Percentiles rank a stretch among this genome's conserved stretches.
Conservation (phyloP, 345 rosid species). For the Clarkia xantiana region DNA sequence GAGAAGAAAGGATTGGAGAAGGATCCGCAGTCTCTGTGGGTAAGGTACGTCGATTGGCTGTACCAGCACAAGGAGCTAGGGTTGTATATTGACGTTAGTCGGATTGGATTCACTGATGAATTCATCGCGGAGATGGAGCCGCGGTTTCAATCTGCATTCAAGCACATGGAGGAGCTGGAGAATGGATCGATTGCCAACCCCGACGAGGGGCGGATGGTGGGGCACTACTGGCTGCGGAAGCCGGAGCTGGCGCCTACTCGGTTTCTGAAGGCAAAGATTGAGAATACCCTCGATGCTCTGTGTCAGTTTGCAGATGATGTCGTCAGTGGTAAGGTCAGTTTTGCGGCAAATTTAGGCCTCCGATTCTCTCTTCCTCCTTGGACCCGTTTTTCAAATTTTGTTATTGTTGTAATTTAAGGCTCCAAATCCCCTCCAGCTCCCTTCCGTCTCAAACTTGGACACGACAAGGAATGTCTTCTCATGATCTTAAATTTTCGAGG, state of each 20-base stretch:
- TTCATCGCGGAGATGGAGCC: conserved; percentile 71
- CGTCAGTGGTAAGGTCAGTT: conserved; percentile 73
- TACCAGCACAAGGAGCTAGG: conserved; percentile 92
- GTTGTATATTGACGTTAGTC: conserved; percentile 68
- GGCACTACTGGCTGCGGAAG: conserved; percentile 91
- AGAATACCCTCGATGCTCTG: conserved; percentile 50
- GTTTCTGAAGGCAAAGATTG: conserved; percentile 46
- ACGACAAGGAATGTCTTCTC: too few relatives aligned
- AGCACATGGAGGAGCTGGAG: conserved; percentile 73
- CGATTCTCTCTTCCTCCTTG: not conserved
- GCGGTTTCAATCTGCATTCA: conserved; percentile 50
- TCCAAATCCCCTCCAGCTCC: too few relatives aligned
- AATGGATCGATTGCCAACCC: conserved; percentile 94
- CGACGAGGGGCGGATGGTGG: conserved; percentile 97
- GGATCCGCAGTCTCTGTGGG: conserved; percentile 55
- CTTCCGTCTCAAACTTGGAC: too few relatives aligned
- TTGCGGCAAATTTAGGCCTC: not conserved
- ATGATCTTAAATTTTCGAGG: too few relatives aligned
- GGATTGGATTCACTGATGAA: conserved; percentile 76
- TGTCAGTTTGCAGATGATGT: conserved; percentile 57
- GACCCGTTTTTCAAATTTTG: too few relatives aligned
- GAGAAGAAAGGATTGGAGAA: conserved; percentile 42
- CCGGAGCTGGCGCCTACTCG: conserved; percentile 53
- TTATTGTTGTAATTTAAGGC: too few relatives aligned
- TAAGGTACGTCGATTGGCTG: conserved; percentile 78